Conservation (phyloP, 352 stramenopile genomes). For the Phytopythium ostracodes region DNA sequence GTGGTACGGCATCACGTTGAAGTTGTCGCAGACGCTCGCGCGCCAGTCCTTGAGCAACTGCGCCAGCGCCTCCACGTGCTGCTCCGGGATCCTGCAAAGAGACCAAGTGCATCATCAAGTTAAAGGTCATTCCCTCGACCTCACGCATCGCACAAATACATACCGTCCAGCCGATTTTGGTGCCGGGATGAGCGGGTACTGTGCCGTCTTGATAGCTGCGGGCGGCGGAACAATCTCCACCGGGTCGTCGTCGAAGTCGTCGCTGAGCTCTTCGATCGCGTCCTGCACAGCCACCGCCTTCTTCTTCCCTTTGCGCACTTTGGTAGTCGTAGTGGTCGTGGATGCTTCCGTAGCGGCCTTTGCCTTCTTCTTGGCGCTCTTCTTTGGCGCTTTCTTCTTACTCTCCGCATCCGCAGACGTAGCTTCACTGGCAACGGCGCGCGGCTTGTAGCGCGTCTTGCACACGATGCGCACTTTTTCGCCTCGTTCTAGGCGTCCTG, state of each 20-base stretch:
- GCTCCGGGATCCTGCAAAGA: slow-evolving; percentile 55
- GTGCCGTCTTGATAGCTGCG: slow-evolving; percentile 8
- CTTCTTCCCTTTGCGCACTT: slow-evolving; percentile 28
- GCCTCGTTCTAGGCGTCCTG: slow-evolving; percentile 46
- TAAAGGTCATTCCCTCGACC: neutral
- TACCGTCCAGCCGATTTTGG: slow-evolving; percentile 46
- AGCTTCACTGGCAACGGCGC: slow-evolving; percentile 18
- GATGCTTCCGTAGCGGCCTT: slow-evolving; percentile 15
- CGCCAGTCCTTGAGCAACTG: slow-evolving; percentile 87
- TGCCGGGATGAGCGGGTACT: slow-evolving; percentile 54
- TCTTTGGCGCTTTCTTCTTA: slow-evolving; percentile 30
- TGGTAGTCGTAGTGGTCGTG: neutral
- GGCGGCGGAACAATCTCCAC: slow-evolving; percentile 22
- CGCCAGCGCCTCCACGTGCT: slow-evolving; percentile 66
- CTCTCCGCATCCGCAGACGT: slow-evolving; percentile 16
- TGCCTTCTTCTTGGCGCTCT: slow-evolving; percentile 30
- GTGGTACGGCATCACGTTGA: slow-evolving; percentile 86
- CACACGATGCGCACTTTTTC: slow-evolving; percentile 75
- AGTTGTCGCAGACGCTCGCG: slow-evolving; percentile 80
- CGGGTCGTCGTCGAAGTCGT: slow-evolving; percentile 50
- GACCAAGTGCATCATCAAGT: slow-evolving; percentile 1
- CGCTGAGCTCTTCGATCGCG: slow-evolving; percentile 52
- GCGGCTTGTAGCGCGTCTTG: slow-evolving; percentile 62
- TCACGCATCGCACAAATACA: slow-evolving; percentile 3
- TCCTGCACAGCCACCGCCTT: slow-evolving; percentile 28